Evolutionary conservation across 2,329 filamentous ascomycete genomes (phyloP).

Genomic region (Clarireedia hainanense): DNA sequence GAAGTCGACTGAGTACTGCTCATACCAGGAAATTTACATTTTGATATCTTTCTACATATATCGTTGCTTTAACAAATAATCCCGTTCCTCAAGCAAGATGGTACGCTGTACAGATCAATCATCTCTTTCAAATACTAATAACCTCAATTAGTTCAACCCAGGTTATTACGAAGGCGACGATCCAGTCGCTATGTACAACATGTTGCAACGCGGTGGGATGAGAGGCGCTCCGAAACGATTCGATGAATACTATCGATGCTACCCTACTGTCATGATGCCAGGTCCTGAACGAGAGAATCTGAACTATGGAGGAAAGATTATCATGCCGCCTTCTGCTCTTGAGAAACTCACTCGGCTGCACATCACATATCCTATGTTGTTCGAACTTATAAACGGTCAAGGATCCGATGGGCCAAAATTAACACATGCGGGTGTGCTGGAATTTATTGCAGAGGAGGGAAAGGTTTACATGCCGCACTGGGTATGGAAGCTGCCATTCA

Average conservation of each 20-base stretch:
- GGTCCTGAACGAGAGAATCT: constrained; percentile 81
- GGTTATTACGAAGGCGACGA: constrained; percentile 26
- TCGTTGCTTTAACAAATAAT: background rate
- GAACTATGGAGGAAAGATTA: constrained; percentile 96
- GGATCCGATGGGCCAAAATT: constrained; percentile 54
- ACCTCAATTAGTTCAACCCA: constrained; percentile 19
- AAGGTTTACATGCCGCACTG: constrained; percentile 94
- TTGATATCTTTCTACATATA: no score
- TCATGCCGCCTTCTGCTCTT: constrained; percentile 90
- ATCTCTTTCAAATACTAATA: constrained; percentile 10
- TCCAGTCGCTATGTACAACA: constrained; percentile 26
- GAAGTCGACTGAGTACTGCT: background rate
- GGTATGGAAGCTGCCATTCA: constrained; percentile 42
- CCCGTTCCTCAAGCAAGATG: constrained; percentile 12
- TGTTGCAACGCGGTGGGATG: constrained; percentile 22
- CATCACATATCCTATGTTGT: constrained; percentile 94
- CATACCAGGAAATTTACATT: no score
- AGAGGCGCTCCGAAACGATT: constrained; percentile 60
- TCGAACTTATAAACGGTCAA: constrained; percentile 88
- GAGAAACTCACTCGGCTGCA: constrained; percentile 95
- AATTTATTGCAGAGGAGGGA: constrained; percentile 96
- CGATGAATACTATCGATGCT: constrained; percentile 98
- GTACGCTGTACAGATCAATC: constrained; percentile 5
- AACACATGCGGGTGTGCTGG: constrained; percentile 89
- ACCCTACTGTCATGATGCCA: constrained; percentile 89